phyloP scores from a whole-genome alignment of 176 grass and related monocot genomes.

The Raddia distichophylla region DNA sequence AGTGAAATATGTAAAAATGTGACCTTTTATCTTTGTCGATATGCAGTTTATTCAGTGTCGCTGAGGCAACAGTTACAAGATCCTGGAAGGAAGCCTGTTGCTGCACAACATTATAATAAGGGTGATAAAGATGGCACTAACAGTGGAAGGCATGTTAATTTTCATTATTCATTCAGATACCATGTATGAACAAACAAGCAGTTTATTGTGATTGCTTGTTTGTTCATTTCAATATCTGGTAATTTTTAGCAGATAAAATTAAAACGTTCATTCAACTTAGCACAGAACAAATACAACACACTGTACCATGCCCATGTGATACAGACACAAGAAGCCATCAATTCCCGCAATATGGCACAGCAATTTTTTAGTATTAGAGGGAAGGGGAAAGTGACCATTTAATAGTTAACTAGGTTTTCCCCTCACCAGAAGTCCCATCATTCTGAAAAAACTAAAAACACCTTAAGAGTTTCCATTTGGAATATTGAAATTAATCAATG shows the following conservation, averaged over 20 bases:
- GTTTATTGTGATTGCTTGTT: not conserved
- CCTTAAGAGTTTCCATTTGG: not conserved
- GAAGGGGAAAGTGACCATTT: not conserved
- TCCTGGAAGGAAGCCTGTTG: slow-evolving; percentile 88
- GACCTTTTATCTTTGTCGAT: slow-evolving; percentile 1
- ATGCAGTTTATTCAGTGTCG: slow-evolving; percentile 90
- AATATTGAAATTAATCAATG: slow-evolving; percentile 4
- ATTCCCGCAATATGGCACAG: not conserved
- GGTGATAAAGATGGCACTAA: slow-evolving; percentile 84
- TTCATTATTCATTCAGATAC: slow-evolving; percentile 17
- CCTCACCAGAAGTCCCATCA: not conserved
- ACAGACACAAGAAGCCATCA: not conserved
- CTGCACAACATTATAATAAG: slow-evolving; percentile 85
- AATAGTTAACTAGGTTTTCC: slow-evolving; percentile 5
- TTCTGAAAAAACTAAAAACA: not conserved
- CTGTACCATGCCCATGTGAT: slow-evolving; percentile 4
- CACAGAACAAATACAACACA: not conserved
- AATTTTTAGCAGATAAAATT: slow-evolving; percentile 18
- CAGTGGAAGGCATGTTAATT: slow-evolving; percentile 70
- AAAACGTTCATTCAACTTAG: not conserved
- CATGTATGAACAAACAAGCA: not conserved
- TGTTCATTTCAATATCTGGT: not conserved
- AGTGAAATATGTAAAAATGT: not conserved
- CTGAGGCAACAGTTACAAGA: slow-evolving; percentile 97
- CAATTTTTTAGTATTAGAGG: slow-evolving; percentile 5